Evolutionary conservation across 2,329 filamentous ascomycete species (phyloP), one percentile per base, ranked within the genome.

Genomic region (Thielaviopsis cerberus): DNA sequence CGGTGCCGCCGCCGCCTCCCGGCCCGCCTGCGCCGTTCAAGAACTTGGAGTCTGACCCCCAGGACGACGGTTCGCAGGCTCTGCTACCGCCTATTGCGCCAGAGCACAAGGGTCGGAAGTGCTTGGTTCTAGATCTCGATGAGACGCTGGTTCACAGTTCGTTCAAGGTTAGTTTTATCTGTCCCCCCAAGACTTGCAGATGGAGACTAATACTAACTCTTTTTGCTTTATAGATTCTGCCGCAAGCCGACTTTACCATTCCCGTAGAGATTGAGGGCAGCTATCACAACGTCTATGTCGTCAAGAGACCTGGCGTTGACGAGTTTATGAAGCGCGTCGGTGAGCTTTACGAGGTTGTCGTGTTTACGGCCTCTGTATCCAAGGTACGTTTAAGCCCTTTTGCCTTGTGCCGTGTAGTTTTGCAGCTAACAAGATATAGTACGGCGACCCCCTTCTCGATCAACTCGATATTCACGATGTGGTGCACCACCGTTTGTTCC

Each of bases 281-380:
- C 70, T 97, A 94, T 68, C 92, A 98, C 73, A 98, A 98, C 67
- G 94, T 98, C 57, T 98, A 98, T 69, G 92, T 98, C 63, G 98
- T 98, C 70, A 98, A 98, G 74, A 82, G 92, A 66, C 92, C 92
- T n/a, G 92, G 92, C 57, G 92, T 98, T 22, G 92, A 98, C 68
- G 85, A 94, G 63, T 98, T 98, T 71, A 96, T 98, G 88, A 97
- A 97, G 76, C 79, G 92, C 61, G 90, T 98, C 37, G 92, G 92
- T 54, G 92, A 98, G 72, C 77, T 98, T 54, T 98, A 97, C 67
- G 92, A 98, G 73, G 91, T 98, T 54, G 92, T 98, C 25, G 91
- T 98, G 52, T 98, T 98, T 69, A 98, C 92, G 48, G 92, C 92
- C 57, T 98, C 92, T 8, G 92, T 98, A 55, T 96, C 92, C 48